A percentile compares a stretch with the other conserved stretches of the same genome.
These are phyloP conservation scores for Lignosus rhinocerotis DNA, from an alignment of 1,284 basidiomycete species.

Conservation along the genomic window DNA sequence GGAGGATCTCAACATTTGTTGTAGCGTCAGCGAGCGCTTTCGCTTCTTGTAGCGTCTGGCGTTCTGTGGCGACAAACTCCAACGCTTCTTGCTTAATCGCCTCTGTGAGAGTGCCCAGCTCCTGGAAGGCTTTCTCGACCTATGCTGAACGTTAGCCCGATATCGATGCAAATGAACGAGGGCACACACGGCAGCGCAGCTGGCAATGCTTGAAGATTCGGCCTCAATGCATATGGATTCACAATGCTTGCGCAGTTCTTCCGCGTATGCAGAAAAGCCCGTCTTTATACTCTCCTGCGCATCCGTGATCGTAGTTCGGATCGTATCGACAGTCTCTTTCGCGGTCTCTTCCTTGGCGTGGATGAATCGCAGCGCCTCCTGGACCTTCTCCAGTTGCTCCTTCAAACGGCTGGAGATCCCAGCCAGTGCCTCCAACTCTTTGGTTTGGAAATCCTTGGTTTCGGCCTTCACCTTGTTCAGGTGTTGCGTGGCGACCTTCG, in stretches of 20 bases:
- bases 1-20: slow-evolving; percentile 60
- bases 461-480: slow-evolving; percentile 55
- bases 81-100: slow-evolving; percentile 59
- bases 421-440: slow-evolving; percentile 55
- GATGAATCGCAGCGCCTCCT: slow-evolving; percentile 59
- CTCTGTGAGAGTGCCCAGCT: slow-evolving; percentile 58
- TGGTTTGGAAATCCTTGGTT: slow-evolving; percentile 56
- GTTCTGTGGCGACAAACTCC: slow-evolving; percentile 57
- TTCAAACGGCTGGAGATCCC: slow-evolving; percentile 57
- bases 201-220: slow-evolving; percentile 41
- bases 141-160: slow-evolving; percentile 23
- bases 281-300: slow-evolving; percentile 54
- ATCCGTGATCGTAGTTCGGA: slow-evolving; percentile 51
- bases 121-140: slow-evolving; percentile 55
- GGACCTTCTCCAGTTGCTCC: slow-evolving; percentile 58
- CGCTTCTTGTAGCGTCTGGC: slow-evolving; percentile 50
- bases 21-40: slow-evolving; percentile 52
- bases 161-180: background rate
- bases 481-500: slow-evolving; percentile 55
- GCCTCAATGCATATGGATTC: slow-evolving; percentile 49
- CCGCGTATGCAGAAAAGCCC: slow-evolving; percentile 56
- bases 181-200: slow-evolving; percentile 44
- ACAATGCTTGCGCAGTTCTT: slow-evolving; percentile 49
- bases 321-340: slow-evolving; percentile 48
- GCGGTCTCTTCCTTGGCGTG: slow-evolving; percentile 57